phyloP scores from a whole-genome alignment of 331 rosid species.

The Erythrophleum ivorense region DNA sequence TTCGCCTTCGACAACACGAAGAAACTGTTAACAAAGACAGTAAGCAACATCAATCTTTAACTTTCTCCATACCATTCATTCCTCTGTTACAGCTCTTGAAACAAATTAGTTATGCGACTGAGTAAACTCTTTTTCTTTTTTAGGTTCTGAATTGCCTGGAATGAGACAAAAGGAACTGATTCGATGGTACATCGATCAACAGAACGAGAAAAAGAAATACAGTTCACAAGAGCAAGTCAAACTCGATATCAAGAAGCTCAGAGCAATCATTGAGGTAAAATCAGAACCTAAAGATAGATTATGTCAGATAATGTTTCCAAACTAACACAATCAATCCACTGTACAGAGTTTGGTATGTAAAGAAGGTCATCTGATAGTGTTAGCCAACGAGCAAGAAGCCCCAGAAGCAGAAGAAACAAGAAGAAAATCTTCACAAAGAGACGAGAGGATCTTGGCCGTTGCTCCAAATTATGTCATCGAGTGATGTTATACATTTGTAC shows the following conservation, averaged over 20 bases:
- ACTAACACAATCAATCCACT: constrained; percentile 30
- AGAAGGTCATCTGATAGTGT: constrained; percentile 86
- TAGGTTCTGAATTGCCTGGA: constrained; percentile 85
- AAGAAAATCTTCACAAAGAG: constrained; percentile 52
- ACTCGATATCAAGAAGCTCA: no score
- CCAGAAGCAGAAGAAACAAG: constrained; percentile 50
- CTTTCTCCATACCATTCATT: no score
- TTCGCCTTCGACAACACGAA: constrained; percentile 86
- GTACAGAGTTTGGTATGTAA: constrained; percentile 70
- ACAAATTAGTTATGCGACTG: no score
- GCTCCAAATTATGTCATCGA: constrained; percentile 82
- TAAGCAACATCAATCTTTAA: no score
- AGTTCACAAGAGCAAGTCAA: constrained; percentile 66
- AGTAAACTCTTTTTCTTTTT: no score
- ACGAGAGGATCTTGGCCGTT: constrained; percentile 77
- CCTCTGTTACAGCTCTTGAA: no score
- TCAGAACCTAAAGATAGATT: no score
- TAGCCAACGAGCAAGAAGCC: constrained; percentile 70
- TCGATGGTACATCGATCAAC: constrained; percentile 78
- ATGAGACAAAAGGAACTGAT: constrained; percentile 90
- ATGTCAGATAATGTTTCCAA: no score
- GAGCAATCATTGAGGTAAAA: constrained; percentile 87
- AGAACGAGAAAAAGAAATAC: constrained; percentile 72
- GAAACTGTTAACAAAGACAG: constrained; percentile 66
- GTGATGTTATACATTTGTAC: no score